These are phyloP conservation scores for Leishmania martiniquensis DNA, from an alignment of 208 protist genomes.

Conservation along the genomic window DNA sequence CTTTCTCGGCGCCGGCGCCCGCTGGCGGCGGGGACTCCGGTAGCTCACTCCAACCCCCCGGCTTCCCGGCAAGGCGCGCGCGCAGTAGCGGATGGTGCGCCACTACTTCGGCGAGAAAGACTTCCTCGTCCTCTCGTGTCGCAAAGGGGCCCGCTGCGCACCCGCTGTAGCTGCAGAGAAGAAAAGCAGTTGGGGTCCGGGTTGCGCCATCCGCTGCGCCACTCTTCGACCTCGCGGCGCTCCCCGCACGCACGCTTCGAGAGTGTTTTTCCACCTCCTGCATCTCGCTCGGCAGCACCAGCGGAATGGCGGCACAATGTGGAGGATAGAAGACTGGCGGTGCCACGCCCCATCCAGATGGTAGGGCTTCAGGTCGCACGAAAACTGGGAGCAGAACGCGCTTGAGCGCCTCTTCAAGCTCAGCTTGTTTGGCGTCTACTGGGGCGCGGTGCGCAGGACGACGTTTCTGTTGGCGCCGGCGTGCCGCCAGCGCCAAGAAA, in stretches of 20 bases:
- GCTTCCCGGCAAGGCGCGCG: not conserved
- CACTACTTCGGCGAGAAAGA: slow-evolving; percentile 10
- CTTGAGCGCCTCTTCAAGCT: not conserved
- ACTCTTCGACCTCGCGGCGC: not conserved
- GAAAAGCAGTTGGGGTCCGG: not conserved
- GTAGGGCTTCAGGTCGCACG: slow-evolving; percentile 34
- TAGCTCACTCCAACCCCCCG: slow-evolving; percentile 10
- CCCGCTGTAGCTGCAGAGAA: slow-evolving; percentile 30
- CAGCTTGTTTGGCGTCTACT: slow-evolving; percentile 1
- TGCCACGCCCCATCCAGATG: slow-evolving; percentile 40
- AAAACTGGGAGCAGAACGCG: slow-evolving; percentile 22
- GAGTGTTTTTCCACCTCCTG: slow-evolving; percentile 3
- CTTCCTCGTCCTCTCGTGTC: slow-evolving; percentile 3
- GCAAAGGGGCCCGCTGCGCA: not conserved
- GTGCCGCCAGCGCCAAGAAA: slow-evolving; percentile 17
- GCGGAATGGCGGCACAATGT: slow-evolving; percentile 39
- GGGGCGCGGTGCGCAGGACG: not conserved
- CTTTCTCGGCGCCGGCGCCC: not conserved
- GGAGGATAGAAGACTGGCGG: slow-evolving; percentile 56
- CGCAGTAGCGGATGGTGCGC: slow-evolving; percentile 24
- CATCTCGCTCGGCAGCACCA: slow-evolving; percentile 37
- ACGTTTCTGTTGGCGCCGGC: not conserved
- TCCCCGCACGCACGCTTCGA: not conserved
- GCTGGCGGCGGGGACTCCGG: not conserved
- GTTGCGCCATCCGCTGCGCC: not conserved